These are phyloP conservation scores for Fusarium fracticaudum DNA, from an alignment of 2,329 filamentous ascomycete species.

Conservation along the genomic window DNA sequence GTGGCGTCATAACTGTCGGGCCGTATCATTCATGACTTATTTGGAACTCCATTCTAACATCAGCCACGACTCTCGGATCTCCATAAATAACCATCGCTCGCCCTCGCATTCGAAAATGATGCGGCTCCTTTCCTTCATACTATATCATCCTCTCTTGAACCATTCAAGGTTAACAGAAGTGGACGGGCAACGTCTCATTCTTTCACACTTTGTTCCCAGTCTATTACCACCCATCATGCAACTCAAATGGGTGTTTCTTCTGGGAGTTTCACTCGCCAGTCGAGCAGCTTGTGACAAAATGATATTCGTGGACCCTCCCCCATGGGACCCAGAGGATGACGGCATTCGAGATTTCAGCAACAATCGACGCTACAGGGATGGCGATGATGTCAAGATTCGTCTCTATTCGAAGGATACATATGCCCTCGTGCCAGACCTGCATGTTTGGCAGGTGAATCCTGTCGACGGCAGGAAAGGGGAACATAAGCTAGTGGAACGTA, in stretches of 20 bases:
- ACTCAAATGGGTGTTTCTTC: background rate
- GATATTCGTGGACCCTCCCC: no score
- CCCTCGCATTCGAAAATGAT: no score
- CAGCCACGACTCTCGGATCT: background rate
- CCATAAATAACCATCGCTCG: background rate
- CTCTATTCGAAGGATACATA: no score
- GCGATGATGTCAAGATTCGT: background rate
- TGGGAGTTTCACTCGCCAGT: background rate
- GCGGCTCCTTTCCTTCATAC: no score
- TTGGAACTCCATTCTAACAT: background rate
- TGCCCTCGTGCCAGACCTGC: background rate
- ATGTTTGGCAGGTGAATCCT: background rate
- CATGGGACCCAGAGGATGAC: background rate
- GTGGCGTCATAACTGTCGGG: background rate
- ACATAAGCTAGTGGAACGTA: no score
- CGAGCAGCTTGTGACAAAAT: background rate
- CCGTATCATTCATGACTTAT: no score
- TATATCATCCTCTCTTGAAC: background rate
- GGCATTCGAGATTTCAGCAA: background rate
- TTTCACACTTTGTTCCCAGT: background rate
- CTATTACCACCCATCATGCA: background rate
- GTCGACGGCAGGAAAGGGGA: no score
- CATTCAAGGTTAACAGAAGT: background rate
- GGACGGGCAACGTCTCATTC: accelerated
- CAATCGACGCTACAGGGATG: background rate